Evolutionary conservation across 139 green algal genomes (phyloP), one percentile per base, ranked within the genome.

Genomic region (Chlorella sp.): DNA sequence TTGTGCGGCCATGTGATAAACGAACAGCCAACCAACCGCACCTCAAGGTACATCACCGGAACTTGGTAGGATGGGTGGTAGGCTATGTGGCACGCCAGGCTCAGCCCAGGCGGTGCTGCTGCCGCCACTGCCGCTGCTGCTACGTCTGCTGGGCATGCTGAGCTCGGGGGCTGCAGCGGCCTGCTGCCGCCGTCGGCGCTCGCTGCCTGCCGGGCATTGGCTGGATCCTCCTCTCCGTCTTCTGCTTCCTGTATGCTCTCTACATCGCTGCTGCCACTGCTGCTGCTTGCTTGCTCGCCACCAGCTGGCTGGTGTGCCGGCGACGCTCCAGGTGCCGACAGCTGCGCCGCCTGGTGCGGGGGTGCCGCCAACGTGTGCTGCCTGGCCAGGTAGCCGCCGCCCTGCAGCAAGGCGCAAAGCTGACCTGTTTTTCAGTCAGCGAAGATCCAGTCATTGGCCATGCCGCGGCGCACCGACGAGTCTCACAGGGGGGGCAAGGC

Each of bases 41-140:
- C 76, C 16, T 81, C 58, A 14, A 92, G 80, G 20, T 87, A 84
- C 40, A 92, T 75, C 46, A 90, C 62, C 9, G 89, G 89, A 34
- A 92, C 88, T 11, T 82, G 75, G 75, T 90, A 92, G 2, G 88
- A 90, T 0, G 76, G 80, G 56, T 85, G 88, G 74, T 92, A 92
- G 1, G 77, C 68, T n/a, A 90, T 73, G 79, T 92, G 84, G 73
- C 78, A 81, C 19, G 69, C 80, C 22, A 82, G 76, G 16, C 38
- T 38, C 36, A 72, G 26, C 36, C n/a, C 17, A 32, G 36, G 41
- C 36, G 43, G 11, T 24, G 26, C n/a, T n/a, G 7, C 5, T 1
- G 60, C 28, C 28, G 28, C n/a, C 16, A 0, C 28, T 46, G 67
- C 67, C 2, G 67, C 36, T 28, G 34, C n/a, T 3, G 32, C 65